Evolutionary conservation across 2,329 filamentous ascomycete genomes (phyloP), one percentile per base, ranked within the genome.

Genomic region (Phialophora expanda): DNA sequence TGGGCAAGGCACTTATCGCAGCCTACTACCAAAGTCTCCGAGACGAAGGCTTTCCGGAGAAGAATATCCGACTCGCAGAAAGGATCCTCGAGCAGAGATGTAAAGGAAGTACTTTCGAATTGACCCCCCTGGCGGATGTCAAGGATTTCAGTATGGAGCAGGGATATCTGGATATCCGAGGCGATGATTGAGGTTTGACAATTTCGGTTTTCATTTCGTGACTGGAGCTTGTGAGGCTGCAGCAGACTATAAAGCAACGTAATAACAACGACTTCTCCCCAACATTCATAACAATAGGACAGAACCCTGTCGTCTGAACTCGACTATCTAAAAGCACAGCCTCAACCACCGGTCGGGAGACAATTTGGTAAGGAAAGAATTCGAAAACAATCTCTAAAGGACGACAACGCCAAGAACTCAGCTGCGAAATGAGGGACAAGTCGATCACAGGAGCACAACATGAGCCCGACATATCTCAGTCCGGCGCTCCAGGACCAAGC

Each of bases 1-100:
- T 70, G 12, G 70, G 66, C 6, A 63, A 50, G 46, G 38, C 56
- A n/a, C 66, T 71, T 4, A 62, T 71, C 12, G 68, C 70, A 11
- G 70, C 68, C 11, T 71, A 71, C 54, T 71, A 71, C 55, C 68
- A 69, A 20, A 69, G 66, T 46, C 60, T 71, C 54, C 61, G 70
- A 22, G 70, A 71, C 54, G 70, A 71, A 44, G 68, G 68, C n/a
- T 71, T 71, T 62, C 70, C 70, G 2, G 61, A 67, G 55, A 17
- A 58, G 20, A 71, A 71, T 46, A 71, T 71, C 56, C 56, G 46
- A 14, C 66, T 69, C 1, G 70, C 70, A 8, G 70, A 71, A 32
- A 59, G 41, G 8, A 69, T 71, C n/a, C 60, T 71, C 8, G 61
- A 65, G 20, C 41, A 61, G 32, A 65, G 68, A 51, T 66, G 64